phyloP scores from a whole-genome alignment of 768 basidiomycete species.

The Tephrocybe sp. region DNA sequence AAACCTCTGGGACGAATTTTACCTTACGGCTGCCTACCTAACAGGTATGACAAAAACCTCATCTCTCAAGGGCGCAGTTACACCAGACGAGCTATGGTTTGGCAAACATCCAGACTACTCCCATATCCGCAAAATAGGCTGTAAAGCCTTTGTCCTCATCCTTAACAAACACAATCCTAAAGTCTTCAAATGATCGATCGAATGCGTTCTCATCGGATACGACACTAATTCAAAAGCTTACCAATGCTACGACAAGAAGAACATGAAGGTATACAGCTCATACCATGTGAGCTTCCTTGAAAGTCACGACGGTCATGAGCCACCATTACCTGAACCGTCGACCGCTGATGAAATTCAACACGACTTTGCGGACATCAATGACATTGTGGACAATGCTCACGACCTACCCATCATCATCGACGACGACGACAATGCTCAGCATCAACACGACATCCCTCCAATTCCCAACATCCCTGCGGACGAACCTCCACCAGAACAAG shows the following conservation, averaged over 20 bases:
- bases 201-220: constrained; percentile 40
- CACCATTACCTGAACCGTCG: neutral
- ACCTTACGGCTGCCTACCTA: too few relatives aligned
- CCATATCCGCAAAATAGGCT: constrained; percentile 31
- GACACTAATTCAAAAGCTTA: constrained; percentile 27
- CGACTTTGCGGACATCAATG: neutral
- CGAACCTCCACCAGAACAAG: too few relatives aligned
- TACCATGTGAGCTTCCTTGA: constrained; percentile 25
- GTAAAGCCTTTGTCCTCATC: constrained; percentile 30
- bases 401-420: too few relatives aligned
- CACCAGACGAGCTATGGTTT: too few relatives aligned
- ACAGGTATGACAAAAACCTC: too few relatives aligned
- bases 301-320: neutral
- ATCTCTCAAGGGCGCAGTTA: too few relatives aligned
- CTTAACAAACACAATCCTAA: constrained; percentile 30
- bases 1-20: too few relatives aligned
- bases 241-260: neutral
- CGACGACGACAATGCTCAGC: too few relatives aligned
- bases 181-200: constrained; percentile 20
- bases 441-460: too few relatives aligned
- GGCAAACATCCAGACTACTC: constrained; percentile 24
- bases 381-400: neutral
- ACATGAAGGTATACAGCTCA: constrained; percentile 16
- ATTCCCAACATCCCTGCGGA: too few relatives aligned
- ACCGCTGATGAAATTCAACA: neutral